Base-by-base conservation (phyloP, 108 stramenopile species). In the Nannochloropsis salina region DNA sequence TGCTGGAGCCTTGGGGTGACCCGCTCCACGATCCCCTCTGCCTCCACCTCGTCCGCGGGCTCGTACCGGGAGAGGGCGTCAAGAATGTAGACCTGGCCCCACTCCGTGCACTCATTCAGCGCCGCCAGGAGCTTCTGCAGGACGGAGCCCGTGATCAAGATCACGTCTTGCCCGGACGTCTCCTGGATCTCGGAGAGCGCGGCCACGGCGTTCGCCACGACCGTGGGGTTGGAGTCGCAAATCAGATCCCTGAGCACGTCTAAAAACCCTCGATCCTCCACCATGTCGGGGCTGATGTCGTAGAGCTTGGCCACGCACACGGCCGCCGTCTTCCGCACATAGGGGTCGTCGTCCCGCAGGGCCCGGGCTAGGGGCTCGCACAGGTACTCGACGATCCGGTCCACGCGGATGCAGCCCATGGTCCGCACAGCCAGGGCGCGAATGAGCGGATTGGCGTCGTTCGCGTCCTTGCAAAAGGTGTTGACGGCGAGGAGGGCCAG, bases 351-450 rank as follows among this genome's bases (percentile, higher is more conserved):
- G 84, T 99, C 98, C 9, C 96, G 91, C 41, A 99, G 90, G 12
- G 96, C 95, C 41, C 95, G 92, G 44, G 91, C 82, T 45, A 99
- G 92, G 31, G 99, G 99, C 85, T 98, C 98, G 88, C 97, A 97
- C 9, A 99, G 94, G 84, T 99, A 98, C 89, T 99, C 99, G 44
- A 98, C 99, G 92, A 99, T 99, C 83, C 94, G 82, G 31, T 99
- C 98, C 40, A 99, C 99, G 31, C 99, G 97, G 84, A 99, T 99
- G 91, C 98, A 99, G 43, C 99, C 99, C 99, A 99, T 99, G 86
- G 99, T 99, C 44, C 99, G 93, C 5, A 99, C 96, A 21, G 99
- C 98, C 84, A 99, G 90, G 3, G 99, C 99, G 20, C 99, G 97
- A 87, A 99, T 98, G 80, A 99, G 91, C 42, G 99, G 99, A 90